Conservation (phyloP, 2,329 filamentous ascomycete genomes). For the Botrytis tulipae region DNA sequence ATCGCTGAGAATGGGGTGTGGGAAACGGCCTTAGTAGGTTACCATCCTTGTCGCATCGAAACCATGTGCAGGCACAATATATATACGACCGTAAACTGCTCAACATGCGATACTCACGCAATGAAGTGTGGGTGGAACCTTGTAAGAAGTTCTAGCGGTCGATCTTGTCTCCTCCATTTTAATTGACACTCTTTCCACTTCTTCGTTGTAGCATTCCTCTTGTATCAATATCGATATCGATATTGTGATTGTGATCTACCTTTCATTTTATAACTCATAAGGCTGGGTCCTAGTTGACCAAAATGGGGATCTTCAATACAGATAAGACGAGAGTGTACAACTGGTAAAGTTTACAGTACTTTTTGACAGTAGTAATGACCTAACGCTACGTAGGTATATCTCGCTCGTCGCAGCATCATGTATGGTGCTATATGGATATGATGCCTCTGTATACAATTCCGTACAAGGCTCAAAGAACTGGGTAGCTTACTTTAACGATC, state of each 20-base stretch:
- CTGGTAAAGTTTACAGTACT: neutral
- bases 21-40: neutral
- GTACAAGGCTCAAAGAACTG: slow-evolving; percentile 67
- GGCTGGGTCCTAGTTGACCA: neutral
- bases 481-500: slow-evolving; percentile 58
- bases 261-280: neutral
- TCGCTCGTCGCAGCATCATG: slow-evolving; percentile 66
- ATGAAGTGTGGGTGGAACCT: neutral
- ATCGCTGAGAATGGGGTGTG: neutral
- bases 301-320: neutral
- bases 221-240: neutral
- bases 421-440: slow-evolving; percentile 74
- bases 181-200: neutral
- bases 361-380: neutral
- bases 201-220: neutral
- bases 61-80: neutral
- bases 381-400: slow-evolving; percentile 54
- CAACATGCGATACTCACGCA: neutral
- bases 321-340: slow-evolving; percentile 16
- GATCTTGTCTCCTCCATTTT: neutral
- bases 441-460: slow-evolving; percentile 72
- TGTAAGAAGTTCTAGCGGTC: neutral
- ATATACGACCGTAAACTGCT: slow-evolving; percentile 9
- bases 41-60: slow-evolving; percentile 7
- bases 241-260: neutral